A percentile compares a stretch with the other conserved stretches of the same genome.
phyloP scores from a whole-genome alignment of 176 grass and related monocot genomes.

The Triticum dicoccoides region DNA sequence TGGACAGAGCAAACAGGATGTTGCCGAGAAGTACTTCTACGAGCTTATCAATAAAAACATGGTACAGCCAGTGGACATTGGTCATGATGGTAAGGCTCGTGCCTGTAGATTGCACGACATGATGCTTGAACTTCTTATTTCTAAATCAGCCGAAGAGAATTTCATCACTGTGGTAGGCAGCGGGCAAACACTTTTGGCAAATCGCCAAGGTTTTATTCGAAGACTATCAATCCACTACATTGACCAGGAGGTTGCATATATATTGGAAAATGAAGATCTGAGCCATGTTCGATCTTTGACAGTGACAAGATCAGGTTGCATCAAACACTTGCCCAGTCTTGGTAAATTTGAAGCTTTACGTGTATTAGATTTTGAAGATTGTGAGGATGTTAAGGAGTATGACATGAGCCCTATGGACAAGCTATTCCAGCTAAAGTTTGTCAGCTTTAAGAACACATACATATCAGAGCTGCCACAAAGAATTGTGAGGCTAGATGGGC shows the following conservation, averaged over 20 bases:
- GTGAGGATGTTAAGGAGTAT: no score
- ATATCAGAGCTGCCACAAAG: no score
- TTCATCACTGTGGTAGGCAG: constrained; percentile 2
- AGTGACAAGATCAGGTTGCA: background rate
- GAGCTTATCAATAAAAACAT: constrained; percentile 28
- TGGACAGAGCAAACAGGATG: no score
- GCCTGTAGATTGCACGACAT: constrained; percentile 28
- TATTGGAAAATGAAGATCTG: background rate
- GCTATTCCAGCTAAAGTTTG: no score
- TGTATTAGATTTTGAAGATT: no score
- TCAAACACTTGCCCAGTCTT: no score
- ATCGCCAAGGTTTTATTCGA: no score
- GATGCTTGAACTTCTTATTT: constrained; percentile 23
- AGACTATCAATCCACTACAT: background rate
- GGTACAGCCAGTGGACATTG: constrained; percentile 1
- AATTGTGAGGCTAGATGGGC: no score
- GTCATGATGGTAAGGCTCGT: background rate
- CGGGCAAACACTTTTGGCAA: background rate
- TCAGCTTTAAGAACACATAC: no score
- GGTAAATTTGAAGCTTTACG: no score
- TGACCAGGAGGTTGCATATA: background rate
- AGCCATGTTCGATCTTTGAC: no score
- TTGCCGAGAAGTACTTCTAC: constrained; percentile 14
- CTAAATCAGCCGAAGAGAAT: constrained; percentile 29
- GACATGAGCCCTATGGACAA: no score